Evolutionary conservation across 345 rosid species (phyloP), one percentile per base, ranked within the genome.

Genomic region (Sisymbrium altissimum): DNA sequence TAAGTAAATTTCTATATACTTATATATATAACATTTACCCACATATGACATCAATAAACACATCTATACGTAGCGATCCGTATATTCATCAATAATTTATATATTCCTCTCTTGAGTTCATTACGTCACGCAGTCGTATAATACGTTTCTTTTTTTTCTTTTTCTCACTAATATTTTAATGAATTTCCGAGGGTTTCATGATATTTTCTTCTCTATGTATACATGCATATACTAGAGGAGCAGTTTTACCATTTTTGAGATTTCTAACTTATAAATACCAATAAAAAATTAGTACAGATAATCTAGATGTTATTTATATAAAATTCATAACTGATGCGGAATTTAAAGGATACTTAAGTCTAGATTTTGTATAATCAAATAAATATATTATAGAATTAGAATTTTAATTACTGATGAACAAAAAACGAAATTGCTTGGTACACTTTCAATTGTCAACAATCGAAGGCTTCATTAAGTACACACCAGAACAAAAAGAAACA

Each of bases 1-100:
- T 57, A 57, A 45, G 45, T 36, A 64, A 64, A 64, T 70, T 54
- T 76, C 44, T 64, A 57, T 46, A 43, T 68, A 61, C 70, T 32
- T 30, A 64, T 17, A 13, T 65, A 23, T 68, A 57, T 33, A 75
- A 43, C 38, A 60, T 21, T 4, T 62, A 76, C 46, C 53, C 25
- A 76, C 59, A 55, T 39, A 63, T 35, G 18, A 55, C 60, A 69
- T 36, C 36, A 63, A 35, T 56, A 44, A 63, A 54, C 45, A 76
- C 65, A 62, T 43, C 7, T 61, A 35, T 62, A 76, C 70, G 41
- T 54, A 53, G 54, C 5, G 49, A 41, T 32, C 55, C 48, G 32
- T 52, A 33, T 33, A 61, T 60, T 23, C 38, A n/a, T 4, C 17
- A 41, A 52, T 29, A 9, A 18, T 40, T n/a, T 53, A 1, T 68